A percentile compares a stretch with the other conserved stretches of the same genome.
These are phyloP conservation scores for Fagus sylvatica DNA, from an alignment of 306 rosid genomes.

Conservation along the genomic window DNA sequence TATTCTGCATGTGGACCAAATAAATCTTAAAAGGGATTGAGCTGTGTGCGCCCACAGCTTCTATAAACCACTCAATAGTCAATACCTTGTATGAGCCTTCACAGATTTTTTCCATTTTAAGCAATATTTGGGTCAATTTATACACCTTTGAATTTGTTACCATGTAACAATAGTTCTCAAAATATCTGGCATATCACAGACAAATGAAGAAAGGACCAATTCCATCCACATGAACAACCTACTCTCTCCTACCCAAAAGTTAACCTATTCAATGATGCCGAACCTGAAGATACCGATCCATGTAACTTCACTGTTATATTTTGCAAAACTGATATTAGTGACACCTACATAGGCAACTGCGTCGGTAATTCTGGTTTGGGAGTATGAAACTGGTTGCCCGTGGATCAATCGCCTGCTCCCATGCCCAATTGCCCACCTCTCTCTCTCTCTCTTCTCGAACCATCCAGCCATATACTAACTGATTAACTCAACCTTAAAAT, in stretches of 20 bases:
- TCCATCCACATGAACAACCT: constrained; percentile 26
- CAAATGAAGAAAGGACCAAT: background rate
- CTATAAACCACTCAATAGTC: background rate
- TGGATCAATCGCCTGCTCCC: too few species aligned
- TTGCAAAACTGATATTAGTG: background rate
- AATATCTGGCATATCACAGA: background rate
- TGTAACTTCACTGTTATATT: background rate
- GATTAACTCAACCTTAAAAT: too few species aligned
- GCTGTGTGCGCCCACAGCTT: background rate
- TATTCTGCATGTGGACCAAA: constrained; percentile 11
- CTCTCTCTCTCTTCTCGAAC: constrained; percentile 13
- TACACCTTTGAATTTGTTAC: background rate
- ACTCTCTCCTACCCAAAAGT: background rate
- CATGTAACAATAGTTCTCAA: background rate
- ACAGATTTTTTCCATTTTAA: too few species aligned
- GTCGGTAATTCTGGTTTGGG: background rate
- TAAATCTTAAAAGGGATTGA: background rate
- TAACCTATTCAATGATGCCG: background rate
- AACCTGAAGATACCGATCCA: too few species aligned
- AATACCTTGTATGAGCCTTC: too few species aligned
- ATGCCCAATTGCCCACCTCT: background rate
- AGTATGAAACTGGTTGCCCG: too few species aligned
- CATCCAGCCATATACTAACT: constrained; percentile 7
- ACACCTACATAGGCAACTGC: background rate
- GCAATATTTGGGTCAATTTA: too few species aligned